phyloP scores from a whole-genome alignment of 805 yeast genomes.

The Spathaspora gorwiae region DNA sequence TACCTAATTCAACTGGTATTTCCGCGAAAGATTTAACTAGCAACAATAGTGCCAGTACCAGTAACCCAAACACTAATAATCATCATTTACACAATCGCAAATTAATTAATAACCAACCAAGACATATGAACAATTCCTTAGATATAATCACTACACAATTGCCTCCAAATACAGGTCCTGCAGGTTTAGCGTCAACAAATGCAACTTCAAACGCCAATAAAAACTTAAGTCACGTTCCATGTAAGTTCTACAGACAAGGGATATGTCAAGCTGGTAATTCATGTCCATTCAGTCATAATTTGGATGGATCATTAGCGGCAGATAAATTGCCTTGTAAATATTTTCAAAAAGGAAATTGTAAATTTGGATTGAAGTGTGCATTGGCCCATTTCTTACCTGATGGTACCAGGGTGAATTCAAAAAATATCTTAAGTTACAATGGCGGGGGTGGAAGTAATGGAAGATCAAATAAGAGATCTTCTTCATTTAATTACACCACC shows the following conservation, averaged over 20 bases:
- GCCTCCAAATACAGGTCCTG: conserved; percentile 37
- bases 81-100: not conserved
- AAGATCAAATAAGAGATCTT: not conserved
- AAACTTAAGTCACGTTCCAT: conserved; percentile 90
- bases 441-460: not conserved
- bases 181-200: conserved; percentile 20
- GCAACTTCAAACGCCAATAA: conserved; percentile 14
- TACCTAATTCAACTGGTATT: no score
- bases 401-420: conserved; percentile 72
- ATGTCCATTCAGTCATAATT: conserved; percentile 86
- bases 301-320: conserved; percentile 49
- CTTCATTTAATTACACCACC: conserved; percentile 1
- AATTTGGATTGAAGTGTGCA: conserved; percentile 92
- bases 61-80: no score
- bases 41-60: no score
- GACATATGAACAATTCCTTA: conserved; percentile 9
- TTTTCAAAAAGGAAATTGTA: conserved; percentile 94
- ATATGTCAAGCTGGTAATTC: conserved; percentile 90
- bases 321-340: conserved; percentile 78
- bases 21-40: no score
- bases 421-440: conserved; percentile 7
- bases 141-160: conserved; percentile 16
- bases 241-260: conserved; percentile 89
- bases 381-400: conserved; percentile 87
- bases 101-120: not conserved